Percentiles rank a stretch among this genome's conserved stretches.
Evolutionary conservation across 2,329 filamentous ascomycete species (phyloP).

Genomic region (Penicillium nordicum): DNA sequence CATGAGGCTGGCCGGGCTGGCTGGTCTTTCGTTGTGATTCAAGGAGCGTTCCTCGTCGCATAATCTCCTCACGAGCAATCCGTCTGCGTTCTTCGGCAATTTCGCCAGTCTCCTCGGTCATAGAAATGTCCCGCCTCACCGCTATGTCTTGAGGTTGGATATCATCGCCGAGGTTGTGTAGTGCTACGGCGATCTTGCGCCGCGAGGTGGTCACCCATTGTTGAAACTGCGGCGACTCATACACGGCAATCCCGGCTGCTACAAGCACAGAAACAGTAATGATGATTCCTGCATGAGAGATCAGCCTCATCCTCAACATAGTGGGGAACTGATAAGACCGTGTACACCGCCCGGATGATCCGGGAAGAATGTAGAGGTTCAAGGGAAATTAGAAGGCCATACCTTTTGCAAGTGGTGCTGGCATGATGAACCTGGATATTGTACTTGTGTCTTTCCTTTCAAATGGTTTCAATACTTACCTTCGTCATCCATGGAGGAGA

Average conservation of each 20-base stretch:
- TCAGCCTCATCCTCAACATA: constrained; percentile 6
- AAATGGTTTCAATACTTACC: background rate
- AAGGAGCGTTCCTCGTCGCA: constrained; percentile 41
- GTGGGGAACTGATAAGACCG: constrained; percentile 27
- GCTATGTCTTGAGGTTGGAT: constrained; percentile 48
- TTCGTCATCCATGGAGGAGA: background rate
- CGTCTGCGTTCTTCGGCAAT: constrained; percentile 45
- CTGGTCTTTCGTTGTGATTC: constrained; percentile 35
- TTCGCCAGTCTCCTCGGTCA: constrained; percentile 45
- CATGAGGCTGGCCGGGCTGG: constrained; percentile 15
- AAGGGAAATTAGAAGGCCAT: constrained; percentile 16
- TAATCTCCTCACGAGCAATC: constrained; percentile 45
- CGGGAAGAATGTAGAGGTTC: constrained; percentile 1
- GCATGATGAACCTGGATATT: constrained; percentile 34
- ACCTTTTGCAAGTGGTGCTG: constrained; percentile 50
- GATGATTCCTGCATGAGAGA: constrained; percentile 53
- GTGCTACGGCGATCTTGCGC: constrained; percentile 57
- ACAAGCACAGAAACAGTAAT: constrained; percentile 60
- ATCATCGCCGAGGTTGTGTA: constrained; percentile 60
- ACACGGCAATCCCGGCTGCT: constrained; percentile 60
- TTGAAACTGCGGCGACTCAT: constrained; percentile 61
- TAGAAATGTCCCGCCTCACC: constrained; percentile 44
- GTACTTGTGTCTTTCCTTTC: background rate
- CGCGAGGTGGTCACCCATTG: constrained; percentile 61
- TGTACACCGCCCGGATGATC: constrained; percentile 27